Evolutionary conservation across 2,329 filamentous ascomycete genomes (phyloP), one percentile per base, ranked within the genome.

Genomic region (Ceratocystis alfenasii): DNA sequence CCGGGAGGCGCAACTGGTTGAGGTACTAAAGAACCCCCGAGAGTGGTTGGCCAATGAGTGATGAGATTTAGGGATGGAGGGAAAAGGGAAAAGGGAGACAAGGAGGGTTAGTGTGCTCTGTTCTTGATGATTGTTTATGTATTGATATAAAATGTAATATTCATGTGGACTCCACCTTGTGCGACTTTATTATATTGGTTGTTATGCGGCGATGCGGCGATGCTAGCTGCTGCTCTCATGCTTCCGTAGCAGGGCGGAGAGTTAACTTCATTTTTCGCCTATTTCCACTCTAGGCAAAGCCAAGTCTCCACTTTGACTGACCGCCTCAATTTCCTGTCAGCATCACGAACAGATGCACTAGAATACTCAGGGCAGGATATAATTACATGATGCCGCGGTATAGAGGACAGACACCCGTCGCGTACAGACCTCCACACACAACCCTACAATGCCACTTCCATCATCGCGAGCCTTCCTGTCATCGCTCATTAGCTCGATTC

Each of bases 1-100:
- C 74, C 77, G 86, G 69, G 94, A 99, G 78, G 87, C 89, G 75
- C 82, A 90, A 70, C 76, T 97, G 68, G 79, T 96, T 62, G 86
- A 93, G 68, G 88, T 87, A 61, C 75, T 88, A 69, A 80, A 78
- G 72, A 79, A 83, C 41, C 85, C 86, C 22, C 84, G 81, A 71
- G 84, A 87, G 69, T 88, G 86, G 86, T 82, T 87, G 69, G 87
- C 33, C 10, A 41, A n/a, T 46, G 17, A 46, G n/a, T 64, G 44
- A n/a, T 15, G 22, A 6, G 1, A 30, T 3, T 61, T n/a, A 5
- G 33, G 8, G n/a, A 28, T 28, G n/a, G 33, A 6, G 57, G 6
- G 57, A 41, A 41, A 10, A 25, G 1, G 48, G 8, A 28, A n/a
- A 41, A 28, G 46, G 10, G 46, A 22, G 17, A 22, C n/a, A 15